Conservation (phyloP, 192 early-diverging fungal species). For the Rhizophagus sp. region DNA sequence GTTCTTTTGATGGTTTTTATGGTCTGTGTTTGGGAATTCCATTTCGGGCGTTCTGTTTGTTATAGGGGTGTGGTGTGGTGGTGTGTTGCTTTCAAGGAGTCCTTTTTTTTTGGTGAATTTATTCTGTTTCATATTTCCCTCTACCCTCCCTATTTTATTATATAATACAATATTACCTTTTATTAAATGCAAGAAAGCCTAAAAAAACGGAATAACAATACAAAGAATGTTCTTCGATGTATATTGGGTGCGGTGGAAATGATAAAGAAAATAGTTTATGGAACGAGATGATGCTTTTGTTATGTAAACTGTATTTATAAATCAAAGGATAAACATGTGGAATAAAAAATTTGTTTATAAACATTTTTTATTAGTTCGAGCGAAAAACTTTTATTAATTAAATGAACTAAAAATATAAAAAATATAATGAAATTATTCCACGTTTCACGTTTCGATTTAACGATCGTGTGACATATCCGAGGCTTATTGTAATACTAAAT, state of each 20-base stretch:
- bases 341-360: neutral
- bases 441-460: neutral
- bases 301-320: neutral
- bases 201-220: neutral
- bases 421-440: neutral
- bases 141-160: slow-evolving; percentile 6
- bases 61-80: slow-evolving; percentile 23
- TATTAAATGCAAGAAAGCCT: slow-evolving; percentile 16
- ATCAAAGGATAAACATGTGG: neutral
- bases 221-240: neutral
- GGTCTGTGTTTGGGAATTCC: slow-evolving; percentile 12
- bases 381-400: too few relatives aligned
- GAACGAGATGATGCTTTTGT: neutral
- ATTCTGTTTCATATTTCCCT: neutral
- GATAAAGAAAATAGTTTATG: neutral
- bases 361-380: too few relatives aligned
- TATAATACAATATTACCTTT: slow-evolving; percentile 27
- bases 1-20: neutral
- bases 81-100: slow-evolving; percentile 16
- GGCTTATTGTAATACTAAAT: neutral
- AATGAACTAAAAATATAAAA: too few relatives aligned
- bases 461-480: neutral
- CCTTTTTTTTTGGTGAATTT: slow-evolving; percentile 12
- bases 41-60: slow-evolving; percentile 9
- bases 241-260: neutral